phyloP scores from a whole-genome alignment of 768 basidiomycete genomes.

The Leccinum ochraceum region DNA sequence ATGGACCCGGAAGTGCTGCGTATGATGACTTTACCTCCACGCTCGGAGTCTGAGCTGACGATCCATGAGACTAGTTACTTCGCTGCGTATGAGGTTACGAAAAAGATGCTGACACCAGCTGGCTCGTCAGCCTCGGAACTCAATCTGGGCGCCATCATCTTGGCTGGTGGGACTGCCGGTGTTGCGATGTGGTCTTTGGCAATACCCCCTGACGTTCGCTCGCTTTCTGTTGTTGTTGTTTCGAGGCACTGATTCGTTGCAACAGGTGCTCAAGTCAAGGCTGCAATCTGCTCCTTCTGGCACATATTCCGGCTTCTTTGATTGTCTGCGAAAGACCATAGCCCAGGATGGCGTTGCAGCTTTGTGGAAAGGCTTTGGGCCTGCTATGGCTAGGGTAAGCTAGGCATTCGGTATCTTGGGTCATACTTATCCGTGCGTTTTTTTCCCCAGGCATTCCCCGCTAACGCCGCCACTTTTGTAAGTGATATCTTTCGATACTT shows the following conservation, averaged over 20 bases:
- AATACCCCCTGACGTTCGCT: constrained; percentile 91
- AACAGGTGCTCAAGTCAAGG: constrained; percentile 91
- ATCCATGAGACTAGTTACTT: constrained; percentile 67
- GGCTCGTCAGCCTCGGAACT: constrained; percentile 80
- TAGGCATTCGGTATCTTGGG: not conserved
- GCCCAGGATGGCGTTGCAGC: constrained; percentile 84
- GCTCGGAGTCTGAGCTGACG: constrained; percentile 9
- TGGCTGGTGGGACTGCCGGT: constrained; percentile 93
- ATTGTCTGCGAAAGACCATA: constrained; percentile 91
- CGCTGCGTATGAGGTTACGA: constrained; percentile 93
- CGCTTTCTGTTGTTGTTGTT: not conserved
- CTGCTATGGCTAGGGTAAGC: constrained; percentile 90
- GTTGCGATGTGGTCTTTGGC: constrained; percentile 98
- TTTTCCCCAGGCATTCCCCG: constrained; percentile 82
- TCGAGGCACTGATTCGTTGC: constrained; percentile 9
- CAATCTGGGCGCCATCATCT: constrained; percentile 81
- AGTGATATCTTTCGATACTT: constrained; percentile 34
- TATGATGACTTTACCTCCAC: constrained; percentile 43
- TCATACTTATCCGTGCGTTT: constrained; percentile 7
- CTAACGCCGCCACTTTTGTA: constrained; percentile 93
- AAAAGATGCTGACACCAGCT: constrained; percentile 79
- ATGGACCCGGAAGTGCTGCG: constrained; percentile 97
- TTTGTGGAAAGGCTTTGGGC: constrained; percentile 96
- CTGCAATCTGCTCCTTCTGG: constrained; percentile 96
- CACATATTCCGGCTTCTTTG: constrained; percentile 92